Base-by-base conservation (phyloP, 2,329 filamentous ascomycete genomes). In the Penicillium sp. region DNA sequence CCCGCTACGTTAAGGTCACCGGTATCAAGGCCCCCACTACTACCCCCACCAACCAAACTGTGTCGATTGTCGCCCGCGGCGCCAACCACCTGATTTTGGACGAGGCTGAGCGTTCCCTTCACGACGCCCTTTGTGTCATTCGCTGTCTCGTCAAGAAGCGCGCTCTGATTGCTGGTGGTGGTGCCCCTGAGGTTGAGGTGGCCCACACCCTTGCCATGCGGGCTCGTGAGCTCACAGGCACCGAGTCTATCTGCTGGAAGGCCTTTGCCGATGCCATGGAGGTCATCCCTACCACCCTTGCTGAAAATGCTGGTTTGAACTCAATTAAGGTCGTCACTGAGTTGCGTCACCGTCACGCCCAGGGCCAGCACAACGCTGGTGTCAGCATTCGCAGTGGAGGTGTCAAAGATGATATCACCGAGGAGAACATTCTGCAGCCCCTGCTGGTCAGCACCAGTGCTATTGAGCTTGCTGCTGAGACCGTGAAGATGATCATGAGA, bases 101-200 rank as follows among this genome's bases (percentile, higher is more conserved):
- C 73, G 95, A 99, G 79, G 96, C 95, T 0, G 95, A 98, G 83
- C 91, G 95, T 68, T 95, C 90, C 65, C 84, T 99, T 54, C 95
- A 99, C 82, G 95, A 99, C 70, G 95, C 95, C 29, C 91, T 98
- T 63, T 99, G 95, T 74, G 95, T 98, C 50, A 93, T 99, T 68
- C 90, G 95, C 68, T 99, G 95, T 73, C 80, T 99, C 59, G 95
- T 99, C 67, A 99, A 99, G 87, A 99, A 98, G 86, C 96, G 96
- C 80, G 95, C 95, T n/a, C 86, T 99, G 56, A 96, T 99, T 69
- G 93, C 96, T 14, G 95, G 95, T 76, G 95, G 95, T 70, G 95
- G 95, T 73, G 95, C 95, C 2, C 91, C 95, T 26, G 95, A 99
- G 78, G 96, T 98, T 69, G 93, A 98, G 78, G 93, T 99, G 68